Percentiles rank a stretch among this genome's conserved stretches.
These are phyloP conservation scores for Tephrocybe sp. DNA, from an alignment of 768 basidiomycete genomes.

Conservation along the genomic window DNA sequence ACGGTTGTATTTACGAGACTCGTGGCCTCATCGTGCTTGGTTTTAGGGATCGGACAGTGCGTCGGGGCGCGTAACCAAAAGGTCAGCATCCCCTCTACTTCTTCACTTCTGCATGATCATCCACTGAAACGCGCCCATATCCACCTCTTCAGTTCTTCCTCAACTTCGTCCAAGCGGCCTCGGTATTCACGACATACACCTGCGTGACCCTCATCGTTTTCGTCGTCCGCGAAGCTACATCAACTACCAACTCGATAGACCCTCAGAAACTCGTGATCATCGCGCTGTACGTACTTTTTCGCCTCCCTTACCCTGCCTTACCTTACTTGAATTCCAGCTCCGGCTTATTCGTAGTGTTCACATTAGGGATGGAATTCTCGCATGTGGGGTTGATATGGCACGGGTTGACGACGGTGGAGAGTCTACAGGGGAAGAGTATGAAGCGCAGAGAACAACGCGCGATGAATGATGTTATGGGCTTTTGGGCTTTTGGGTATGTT, in stretches of 20 bases:
- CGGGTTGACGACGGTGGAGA: slow-evolving; percentile 82
- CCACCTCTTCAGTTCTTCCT: slow-evolving; percentile 67
- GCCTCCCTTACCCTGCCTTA: neutral
- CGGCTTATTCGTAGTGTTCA: slow-evolving; percentile 74
- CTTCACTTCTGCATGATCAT: neutral
- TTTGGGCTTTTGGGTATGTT: slow-evolving; percentile 50
- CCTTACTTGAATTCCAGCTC: slow-evolving; percentile 38
- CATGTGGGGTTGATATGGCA: slow-evolving; percentile 60
- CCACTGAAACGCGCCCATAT: neutral
- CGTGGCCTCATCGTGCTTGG: slow-evolving; percentile 6
- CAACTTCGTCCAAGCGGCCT: slow-evolving; percentile 69
- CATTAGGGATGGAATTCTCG: slow-evolving; percentile 45
- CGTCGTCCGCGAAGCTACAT: slow-evolving; percentile 33
- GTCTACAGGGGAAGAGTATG: slow-evolving; percentile 54
- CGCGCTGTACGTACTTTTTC: slow-evolving; percentile 55
- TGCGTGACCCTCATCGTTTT: slow-evolving; percentile 58
- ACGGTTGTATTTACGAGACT: neutral
- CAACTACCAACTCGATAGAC: slow-evolving; percentile 38
- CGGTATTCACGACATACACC: slow-evolving; percentile 59
- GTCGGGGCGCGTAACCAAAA: slow-evolving; percentile 93
- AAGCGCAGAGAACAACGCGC: slow-evolving; percentile 57
- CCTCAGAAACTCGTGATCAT: slow-evolving; percentile 70
- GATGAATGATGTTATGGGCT: slow-evolving; percentile 49
- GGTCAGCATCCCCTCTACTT: slow-evolving; percentile 30
- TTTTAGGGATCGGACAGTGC: slow-evolving; percentile 86